Evolutionary conservation across 352 stramenopile genomes (phyloP), one percentile per base, ranked within the genome.

Genomic region (Phytophthora sansomeana): DNA sequence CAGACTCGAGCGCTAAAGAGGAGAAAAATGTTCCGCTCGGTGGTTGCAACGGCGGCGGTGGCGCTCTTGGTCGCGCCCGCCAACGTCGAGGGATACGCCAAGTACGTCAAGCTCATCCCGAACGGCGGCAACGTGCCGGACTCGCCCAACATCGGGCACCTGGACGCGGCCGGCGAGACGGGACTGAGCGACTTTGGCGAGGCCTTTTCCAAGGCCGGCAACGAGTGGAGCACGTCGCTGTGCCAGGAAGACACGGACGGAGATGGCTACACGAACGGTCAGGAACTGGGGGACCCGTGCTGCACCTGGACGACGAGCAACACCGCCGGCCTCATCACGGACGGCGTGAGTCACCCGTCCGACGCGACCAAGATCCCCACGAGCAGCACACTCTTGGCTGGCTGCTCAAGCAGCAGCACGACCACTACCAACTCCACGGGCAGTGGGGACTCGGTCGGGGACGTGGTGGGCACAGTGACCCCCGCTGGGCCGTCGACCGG

Each of bases 241-340:
- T 96, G 89, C 50, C 36, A 84, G 42, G 63, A 73, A 30, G 89
- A 96, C 64, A 76, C 83, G 28, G 89, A 96, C 57, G 81, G 80
- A 55, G 89, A 96, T 52, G 89, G 89, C 17, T 88, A 87, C 67
- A 93, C 81, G 13, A 96, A 96, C 63, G 89, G 89, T 35, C 75
- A 92, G 63, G 89, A 96, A 49, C 80, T 96, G 4, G 87, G 89
- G 29, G 89, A 96, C 48, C 85, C 87, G 13, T 93, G 89, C 74
- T 96, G 89, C 66, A 81, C 71, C 47, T 96, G 89, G 89, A 87
- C 70, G 30, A 41, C 70, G 17, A 74, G 70, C 28, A 81, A 73
- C 49, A 67, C 77, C 1, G 82, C 55, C 9, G 50, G 44, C 1
- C 71, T 93, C n/a, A 69, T 93, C 51, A 82, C 76, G 7, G 68